A percentile compares a stretch with the other conserved stretches of the same genome.
phyloP scores from a whole-genome alignment of 148 eudicot species.

The Fagopyrum esculentum region DNA sequence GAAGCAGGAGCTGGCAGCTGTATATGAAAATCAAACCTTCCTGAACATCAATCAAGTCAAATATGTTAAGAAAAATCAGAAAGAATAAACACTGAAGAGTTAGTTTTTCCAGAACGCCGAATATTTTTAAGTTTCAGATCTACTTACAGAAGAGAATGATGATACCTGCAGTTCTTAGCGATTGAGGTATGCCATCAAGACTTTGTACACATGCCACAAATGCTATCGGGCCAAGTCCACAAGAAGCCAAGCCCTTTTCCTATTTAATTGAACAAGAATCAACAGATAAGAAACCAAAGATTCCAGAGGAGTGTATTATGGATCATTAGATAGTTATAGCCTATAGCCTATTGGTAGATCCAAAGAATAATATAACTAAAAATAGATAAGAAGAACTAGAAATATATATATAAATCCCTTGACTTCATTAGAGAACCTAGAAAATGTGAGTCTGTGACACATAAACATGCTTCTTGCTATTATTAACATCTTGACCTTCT shows the following conservation, averaged over 20 bases:
- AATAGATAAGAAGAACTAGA: not conserved
- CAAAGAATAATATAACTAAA: not conserved
- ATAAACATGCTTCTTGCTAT: not conserved
- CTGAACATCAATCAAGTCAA: slow-evolving; percentile 32
- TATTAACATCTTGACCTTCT: not conserved
- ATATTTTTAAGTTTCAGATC: no score
- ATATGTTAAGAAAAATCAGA: not conserved
- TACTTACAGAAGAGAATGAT: slow-evolving; percentile 5
- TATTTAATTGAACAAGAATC: slow-evolving; percentile 16
- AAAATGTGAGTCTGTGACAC: not conserved
- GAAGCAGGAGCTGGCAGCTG: slow-evolving; percentile 91
- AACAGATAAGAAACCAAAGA: not conserved
- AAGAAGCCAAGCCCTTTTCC: slow-evolving; percentile 58
- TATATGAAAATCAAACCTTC: slow-evolving; percentile 93
- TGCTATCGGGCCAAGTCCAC: slow-evolving; percentile 90
- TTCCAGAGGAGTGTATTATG: not conserved
- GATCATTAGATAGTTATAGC: not conserved
- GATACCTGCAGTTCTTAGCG: slow-evolving; percentile 76
- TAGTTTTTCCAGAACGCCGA: no score
- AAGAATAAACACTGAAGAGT: slow-evolving; percentile 2
- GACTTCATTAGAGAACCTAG: not conserved
- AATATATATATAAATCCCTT: not conserved
- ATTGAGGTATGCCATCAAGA: slow-evolving; percentile 66
- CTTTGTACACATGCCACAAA: slow-evolving; percentile 79
- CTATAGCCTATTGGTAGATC: not conserved